These are phyloP conservation scores for Scenedesmus sp. DNA, from an alignment of 163 green algal species.

Conservation along the genomic window DNA sequence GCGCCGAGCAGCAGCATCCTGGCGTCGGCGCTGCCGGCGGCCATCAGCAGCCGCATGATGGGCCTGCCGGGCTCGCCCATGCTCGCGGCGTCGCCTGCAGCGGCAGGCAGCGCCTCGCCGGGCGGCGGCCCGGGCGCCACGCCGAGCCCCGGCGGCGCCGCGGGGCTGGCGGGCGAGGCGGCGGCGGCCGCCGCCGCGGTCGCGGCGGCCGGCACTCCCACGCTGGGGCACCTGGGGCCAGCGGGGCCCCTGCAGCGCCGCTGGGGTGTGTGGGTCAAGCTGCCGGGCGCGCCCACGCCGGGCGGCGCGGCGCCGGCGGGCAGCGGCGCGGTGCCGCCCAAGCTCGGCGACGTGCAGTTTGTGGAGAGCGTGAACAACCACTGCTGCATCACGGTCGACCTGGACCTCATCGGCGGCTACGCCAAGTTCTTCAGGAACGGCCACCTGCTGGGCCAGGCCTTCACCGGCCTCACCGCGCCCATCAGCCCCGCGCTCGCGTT, in stretches of 20 bases:
- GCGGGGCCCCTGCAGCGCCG: conserved; percentile 12
- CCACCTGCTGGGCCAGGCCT: conserved; percentile 62
- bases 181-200: conserved; percentile 6
- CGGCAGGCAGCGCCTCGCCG: neutral
- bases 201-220: neutral
- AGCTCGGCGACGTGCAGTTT: conserved; percentile 48
- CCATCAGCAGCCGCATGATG: conserved; percentile 24
- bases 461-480: conserved; percentile 56
- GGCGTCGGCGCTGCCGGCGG: conserved; percentile 36
- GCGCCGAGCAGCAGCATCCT: conserved; percentile 56
- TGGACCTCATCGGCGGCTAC: conserved; percentile 64
- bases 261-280: conserved; percentile 47
- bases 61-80: conserved; percentile 1
- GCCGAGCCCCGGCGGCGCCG: neutral
- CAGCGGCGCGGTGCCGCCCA: conserved; percentile 10
- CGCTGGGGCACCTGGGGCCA: neutral
- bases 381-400: conserved; percentile 69
- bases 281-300: conserved; percentile 13
- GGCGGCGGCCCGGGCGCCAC: neutral
- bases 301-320: neutral
- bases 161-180: neutral
- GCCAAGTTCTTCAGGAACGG: conserved; percentile 70
- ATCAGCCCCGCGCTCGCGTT: conserved; percentile 60
- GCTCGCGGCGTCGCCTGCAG: neutral
- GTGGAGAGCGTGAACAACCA: conserved; percentile 57